Base-by-base conservation (phyloP, 352 stramenopile genomes). In the Thalassiosira livingstoniorum region DNA sequence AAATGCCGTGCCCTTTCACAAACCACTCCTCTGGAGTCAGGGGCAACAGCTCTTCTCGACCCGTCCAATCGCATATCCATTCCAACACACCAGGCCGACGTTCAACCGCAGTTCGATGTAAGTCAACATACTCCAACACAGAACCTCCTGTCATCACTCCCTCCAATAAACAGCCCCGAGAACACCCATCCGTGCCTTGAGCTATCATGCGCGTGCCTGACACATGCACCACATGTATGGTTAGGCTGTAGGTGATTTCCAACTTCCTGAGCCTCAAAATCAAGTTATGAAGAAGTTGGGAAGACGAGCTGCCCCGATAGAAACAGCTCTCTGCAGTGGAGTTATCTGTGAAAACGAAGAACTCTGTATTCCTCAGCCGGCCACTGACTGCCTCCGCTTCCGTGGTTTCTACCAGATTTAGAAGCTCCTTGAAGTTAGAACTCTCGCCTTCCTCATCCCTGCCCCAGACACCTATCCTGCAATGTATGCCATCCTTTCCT, bases 281-380 rank as follows among this genome's bases (percentile, higher is more conserved):
- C 25, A 83, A 47, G 2, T 60, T 51, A 34, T 85, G 78, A 0
- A 90, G 39, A 18, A 68, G n/a, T 32, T 67, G 35, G 31, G 70
- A 85, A 5, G 54, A 78, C 0, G 76, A 90, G 2, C 23, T 83
- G 1, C 80, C 83, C 29, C 64, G 65, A 63, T 82, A 86, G 55
- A 82, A 89, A 4, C 71, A 68, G 18, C n/a, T 58, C 47, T 91
- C 86, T 3, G 83, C 64, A 21, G 64, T 80, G 0, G 64, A 72
- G 51, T 91, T 93, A 61, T 92, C 86, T 1, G 88, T 93, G 43
- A 91, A 91, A 0, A 91, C 25, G 42, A 85, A 92, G 0, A 91
- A 35, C 37, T 93, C 78, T 0, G 31, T 42, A 37, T 76, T 55
- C 0, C 32, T 4, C 0, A 87, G 18, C 23, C 63, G 0, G 7